Evolutionary conservation across 1,139 yeast genomes (phyloP).

Genomic region (Arxiozyma slooffiae): DNA sequence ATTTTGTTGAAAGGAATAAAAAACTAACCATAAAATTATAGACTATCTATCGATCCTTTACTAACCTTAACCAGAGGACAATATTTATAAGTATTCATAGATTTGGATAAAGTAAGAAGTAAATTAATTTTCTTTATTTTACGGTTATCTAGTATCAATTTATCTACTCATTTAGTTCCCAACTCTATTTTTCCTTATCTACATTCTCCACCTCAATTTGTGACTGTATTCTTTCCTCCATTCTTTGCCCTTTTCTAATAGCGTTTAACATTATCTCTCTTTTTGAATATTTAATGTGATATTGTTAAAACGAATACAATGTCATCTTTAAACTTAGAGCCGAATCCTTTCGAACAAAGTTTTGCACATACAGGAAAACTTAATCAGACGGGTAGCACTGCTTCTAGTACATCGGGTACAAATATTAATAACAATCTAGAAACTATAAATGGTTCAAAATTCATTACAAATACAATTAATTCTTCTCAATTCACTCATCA

Average conservation of each 20-base stretch:
- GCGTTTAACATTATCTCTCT: not conserved
- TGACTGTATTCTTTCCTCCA: not conserved
- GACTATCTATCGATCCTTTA: not conserved
- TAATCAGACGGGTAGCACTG: not conserved
- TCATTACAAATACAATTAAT: not conserved
- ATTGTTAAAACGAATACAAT: conserved; percentile 5
- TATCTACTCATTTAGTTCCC: no score
- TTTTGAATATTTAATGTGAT: not conserved
- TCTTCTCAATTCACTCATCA: not conserved
- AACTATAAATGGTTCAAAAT: not conserved
- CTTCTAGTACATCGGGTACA: not conserved
- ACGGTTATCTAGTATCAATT: not conserved
- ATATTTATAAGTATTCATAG: not conserved
- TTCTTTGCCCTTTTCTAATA: not conserved
- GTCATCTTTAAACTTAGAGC: conserved; percentile 63
- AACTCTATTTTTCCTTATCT: not conserved
- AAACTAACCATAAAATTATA: no score
- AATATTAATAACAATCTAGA: not conserved
- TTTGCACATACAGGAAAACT: conserved; percentile 49
- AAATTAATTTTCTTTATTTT: no score
- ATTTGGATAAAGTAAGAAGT: no score
- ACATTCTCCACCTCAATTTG: not conserved
- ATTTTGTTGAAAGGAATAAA: no score
- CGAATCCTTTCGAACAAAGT: conserved; percentile 90
- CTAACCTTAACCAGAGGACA: not conserved